Conservation (phyloP, 176 grass and related monocot genomes). For the Aegilops umbellulata region DNA sequence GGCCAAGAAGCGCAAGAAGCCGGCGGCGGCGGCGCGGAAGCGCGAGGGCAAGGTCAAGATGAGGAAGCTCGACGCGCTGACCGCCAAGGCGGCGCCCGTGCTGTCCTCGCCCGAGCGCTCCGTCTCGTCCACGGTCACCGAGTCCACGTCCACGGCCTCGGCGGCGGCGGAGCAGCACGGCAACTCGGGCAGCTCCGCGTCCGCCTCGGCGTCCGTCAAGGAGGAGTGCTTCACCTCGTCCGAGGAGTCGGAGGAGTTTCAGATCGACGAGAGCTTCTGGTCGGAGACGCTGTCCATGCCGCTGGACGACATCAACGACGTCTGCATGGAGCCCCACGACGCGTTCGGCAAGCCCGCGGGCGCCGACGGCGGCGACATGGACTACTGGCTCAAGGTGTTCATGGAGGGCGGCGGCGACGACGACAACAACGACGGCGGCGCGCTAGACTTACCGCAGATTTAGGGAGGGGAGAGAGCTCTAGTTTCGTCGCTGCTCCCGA, state of each 20-base stretch:
- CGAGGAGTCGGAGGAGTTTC: conserved; percentile 53
- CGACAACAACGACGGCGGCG: conserved; percentile 27
- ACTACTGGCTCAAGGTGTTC: conserved; percentile 79
- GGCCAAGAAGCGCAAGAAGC: conserved; percentile 23
- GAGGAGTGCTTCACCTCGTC: conserved; percentile 71
- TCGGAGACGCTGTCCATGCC: conserved; percentile 71
- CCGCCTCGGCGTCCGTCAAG: conserved; percentile 22
- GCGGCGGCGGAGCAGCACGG: conserved; percentile 42
- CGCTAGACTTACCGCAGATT: conserved; percentile 53
- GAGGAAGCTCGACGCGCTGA: not conserved
- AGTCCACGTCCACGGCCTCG: conserved; percentile 34
- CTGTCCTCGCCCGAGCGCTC: conserved; percentile 55
- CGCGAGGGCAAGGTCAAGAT: not conserved
- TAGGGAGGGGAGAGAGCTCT: conserved; percentile 25
- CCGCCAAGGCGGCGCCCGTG: not conserved
- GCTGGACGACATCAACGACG: conserved; percentile 10
- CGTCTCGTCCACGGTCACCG: conserved; percentile 52
- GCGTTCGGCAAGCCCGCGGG: not conserved
- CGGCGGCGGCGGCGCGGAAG: not conserved
- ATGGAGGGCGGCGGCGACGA: conserved; percentile 51
- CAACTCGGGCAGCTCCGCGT: not conserved
- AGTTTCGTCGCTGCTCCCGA: conserved; percentile 26
- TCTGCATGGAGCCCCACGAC: not conserved
- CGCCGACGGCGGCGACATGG: conserved; percentile 50
- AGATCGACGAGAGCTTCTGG: conserved; percentile 90